Evolutionary conservation across 192 early-diverging fungal genomes (phyloP), one percentile per base, ranked within the genome.

Genomic region (Borealophlyctis nickersoniae): DNA sequence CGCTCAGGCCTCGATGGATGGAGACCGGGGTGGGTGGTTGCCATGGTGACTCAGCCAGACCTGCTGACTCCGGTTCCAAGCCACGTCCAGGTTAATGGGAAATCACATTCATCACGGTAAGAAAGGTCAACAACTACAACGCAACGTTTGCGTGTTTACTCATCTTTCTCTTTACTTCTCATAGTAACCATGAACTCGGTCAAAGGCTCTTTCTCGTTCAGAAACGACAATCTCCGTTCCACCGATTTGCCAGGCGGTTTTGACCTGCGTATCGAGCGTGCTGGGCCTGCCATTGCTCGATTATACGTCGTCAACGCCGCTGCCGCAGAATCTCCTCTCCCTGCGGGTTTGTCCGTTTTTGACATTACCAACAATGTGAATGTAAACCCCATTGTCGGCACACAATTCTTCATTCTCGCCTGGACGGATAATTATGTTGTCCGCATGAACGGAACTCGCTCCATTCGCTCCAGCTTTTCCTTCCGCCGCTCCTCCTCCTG

Each of bases 351-450:
- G n/a, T 30, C 59, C 2, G 62, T 66, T 63, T 64, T 64, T 30
- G 65, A 66, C 62, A 65, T 29, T 11, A 66, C 65, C 27, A 65
- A 65, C 49, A 28, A 66, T 30, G 65, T 49, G 19, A 39, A 32
- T 34, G 62, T 66, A 23, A 56, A 65, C 26, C 65, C 65, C 23
- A 51, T 66, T 49, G 60, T 66, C 39, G 60, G 60, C 36, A 65
- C 61, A 14, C 60, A 66, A 30, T 66, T 60, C 45, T 64, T 60
- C 62, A 64, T 64, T 61, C 60, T 66, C 27, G 65, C 65, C 33
- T 66, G 65, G 65, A 64, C 58, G 26, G 65, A 66, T 28, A 66
- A 35, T 35, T 66, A 66, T 50, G 45, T 63, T 3, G 60, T 66
- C 45, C 3, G 61, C 36, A 23, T 66, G 19, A 66, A 66, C 28